phyloP scores from a whole-genome alignment of 2,329 filamentous ascomycete genomes.

The Fusarium caatingaense region DNA sequence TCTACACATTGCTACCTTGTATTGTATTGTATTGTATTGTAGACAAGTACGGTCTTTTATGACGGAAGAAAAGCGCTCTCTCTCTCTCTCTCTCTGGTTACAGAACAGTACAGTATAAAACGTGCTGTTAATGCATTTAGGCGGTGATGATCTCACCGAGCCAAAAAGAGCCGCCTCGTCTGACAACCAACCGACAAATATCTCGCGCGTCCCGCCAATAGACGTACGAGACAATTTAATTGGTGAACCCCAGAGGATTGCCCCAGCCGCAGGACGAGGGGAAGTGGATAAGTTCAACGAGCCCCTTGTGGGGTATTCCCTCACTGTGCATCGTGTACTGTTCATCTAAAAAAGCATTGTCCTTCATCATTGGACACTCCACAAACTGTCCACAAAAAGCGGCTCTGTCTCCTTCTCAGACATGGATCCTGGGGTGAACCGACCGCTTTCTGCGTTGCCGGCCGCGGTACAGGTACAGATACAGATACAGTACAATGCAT shows the following conservation, averaged over 20 bases:
- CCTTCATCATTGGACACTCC: slow-evolving; percentile 31
- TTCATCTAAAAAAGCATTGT: slow-evolving; percentile 12
- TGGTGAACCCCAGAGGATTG: slow-evolving; percentile 32
- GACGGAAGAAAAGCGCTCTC: not conserved
- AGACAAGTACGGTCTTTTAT: not conserved
- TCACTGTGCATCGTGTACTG: slow-evolving; percentile 26
- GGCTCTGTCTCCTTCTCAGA: slow-evolving; percentile 12
- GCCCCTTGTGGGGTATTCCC: slow-evolving; percentile 29
- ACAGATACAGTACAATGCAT: not conserved
- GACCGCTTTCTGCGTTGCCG: slow-evolving; percentile 37
- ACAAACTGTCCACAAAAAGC: slow-evolving; percentile 32
- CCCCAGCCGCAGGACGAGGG: slow-evolving; percentile 45
- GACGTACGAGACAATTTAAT: not conserved
- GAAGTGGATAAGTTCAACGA: slow-evolving; percentile 30
- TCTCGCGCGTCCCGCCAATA: slow-evolving; percentile 33
- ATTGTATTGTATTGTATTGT: not conserved
- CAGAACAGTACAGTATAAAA: not conserved
- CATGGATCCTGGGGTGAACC: slow-evolving; percentile 9
- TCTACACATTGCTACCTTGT: not conserved
- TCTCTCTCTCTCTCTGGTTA: not conserved
- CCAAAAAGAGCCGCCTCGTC: slow-evolving; percentile 36
- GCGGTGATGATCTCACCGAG: slow-evolving; percentile 18
- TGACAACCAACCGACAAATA: slow-evolving; percentile 30
- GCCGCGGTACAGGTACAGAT: slow-evolving; percentile 19
- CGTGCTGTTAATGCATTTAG: not conserved